phyloP scores from a whole-genome alignment of 1,284 basidiomycete genomes.

The Puccinia polysora region DNA sequence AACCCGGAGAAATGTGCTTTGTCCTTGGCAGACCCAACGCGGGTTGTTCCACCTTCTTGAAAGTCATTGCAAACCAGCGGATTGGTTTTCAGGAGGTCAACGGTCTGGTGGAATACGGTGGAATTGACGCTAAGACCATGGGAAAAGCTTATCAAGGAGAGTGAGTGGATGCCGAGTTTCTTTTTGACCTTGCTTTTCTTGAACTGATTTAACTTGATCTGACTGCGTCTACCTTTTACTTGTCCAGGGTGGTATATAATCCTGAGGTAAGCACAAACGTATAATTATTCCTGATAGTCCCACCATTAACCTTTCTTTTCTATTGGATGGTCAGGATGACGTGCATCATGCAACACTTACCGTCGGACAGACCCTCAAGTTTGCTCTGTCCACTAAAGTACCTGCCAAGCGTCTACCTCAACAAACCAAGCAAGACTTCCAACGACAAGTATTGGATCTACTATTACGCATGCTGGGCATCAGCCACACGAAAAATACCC shows the following conservation, averaged over 20 bases:
- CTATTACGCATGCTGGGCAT: constrained; percentile 59
- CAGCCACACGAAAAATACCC: constrained; percentile 35
- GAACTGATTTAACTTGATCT: neutral
- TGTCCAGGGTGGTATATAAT: constrained; percentile 31
- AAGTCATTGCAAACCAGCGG: constrained; percentile 66
- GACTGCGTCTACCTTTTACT: neutral
- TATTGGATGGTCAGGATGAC: constrained; percentile 63
- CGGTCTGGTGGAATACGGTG: constrained; percentile 67
- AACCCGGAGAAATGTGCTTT: constrained; percentile 61
- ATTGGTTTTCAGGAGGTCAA: constrained; percentile 61
- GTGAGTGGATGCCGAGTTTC: constrained; percentile 34
- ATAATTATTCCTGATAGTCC: neutral
- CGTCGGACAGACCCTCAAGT: constrained; percentile 59
- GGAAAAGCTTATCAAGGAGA: constrained; percentile 37
- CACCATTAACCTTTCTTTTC: constrained; percentile 43
- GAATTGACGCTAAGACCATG: constrained; percentile 54
- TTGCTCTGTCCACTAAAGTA: constrained; percentile 59
- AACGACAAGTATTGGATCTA: constrained; percentile 58
- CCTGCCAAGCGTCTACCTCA: constrained; percentile 59
- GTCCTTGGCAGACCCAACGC: constrained; percentile 78
- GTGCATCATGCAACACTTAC: constrained; percentile 62
- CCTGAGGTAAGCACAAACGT: constrained; percentile 25
- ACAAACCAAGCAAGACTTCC: constrained; percentile 56
- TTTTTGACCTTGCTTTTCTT: neutral
- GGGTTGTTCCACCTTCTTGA: constrained; percentile 70